Evolutionary conservation across 1,284 basidiomycete genomes (phyloP).

Genomic region (Veloboletus limbatus): DNA sequence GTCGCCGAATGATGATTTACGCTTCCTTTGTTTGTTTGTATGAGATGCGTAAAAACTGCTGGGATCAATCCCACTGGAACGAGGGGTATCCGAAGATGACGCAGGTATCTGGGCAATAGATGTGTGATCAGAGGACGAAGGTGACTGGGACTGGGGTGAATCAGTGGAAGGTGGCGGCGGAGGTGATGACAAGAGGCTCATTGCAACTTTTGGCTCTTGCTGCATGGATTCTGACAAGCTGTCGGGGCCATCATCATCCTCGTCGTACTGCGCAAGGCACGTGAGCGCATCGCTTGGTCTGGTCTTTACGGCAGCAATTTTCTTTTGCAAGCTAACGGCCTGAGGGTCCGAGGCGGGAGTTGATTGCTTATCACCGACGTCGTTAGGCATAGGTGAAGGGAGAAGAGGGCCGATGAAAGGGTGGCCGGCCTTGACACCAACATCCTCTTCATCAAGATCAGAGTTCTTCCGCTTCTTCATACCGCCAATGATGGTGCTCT

Average conservation of each 20-base stretch:
- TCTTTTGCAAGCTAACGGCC: conserved; percentile 55
- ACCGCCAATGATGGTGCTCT: conserved; percentile 44
- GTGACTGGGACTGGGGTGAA: conserved; percentile 27
- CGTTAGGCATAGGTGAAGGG: conserved; percentile 43
- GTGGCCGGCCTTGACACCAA: conserved; percentile 44
- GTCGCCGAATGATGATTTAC: conserved; percentile 38
- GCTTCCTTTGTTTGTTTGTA: conserved; percentile 38
- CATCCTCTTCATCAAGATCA: conserved; percentile 47
- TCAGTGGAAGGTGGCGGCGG: conserved; percentile 30
- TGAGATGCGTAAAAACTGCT: conserved; percentile 45
- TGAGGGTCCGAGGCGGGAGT: conserved; percentile 49
- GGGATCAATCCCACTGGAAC: conserved; percentile 37
- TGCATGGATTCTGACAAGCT: conserved; percentile 22
- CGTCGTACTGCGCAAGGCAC: conserved; percentile 53
- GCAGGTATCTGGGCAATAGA: conserved; percentile 22
- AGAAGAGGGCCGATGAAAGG: conserved; percentile 66
- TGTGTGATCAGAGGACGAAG: conserved; percentile 20
- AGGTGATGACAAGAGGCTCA: conserved; percentile 26
- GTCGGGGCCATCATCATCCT: conserved; percentile 48
- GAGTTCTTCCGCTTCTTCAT: conserved; percentile 63
- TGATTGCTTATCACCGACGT: conserved; percentile 8
- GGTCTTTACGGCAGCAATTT: conserved; percentile 50
- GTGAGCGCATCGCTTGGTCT: conserved; percentile 43
- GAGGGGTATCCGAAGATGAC: conserved; percentile 24
- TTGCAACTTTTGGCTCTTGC: conserved; percentile 25